phyloP scores from a whole-genome alignment of 768 basidiomycete genomes.

The Lactarius deliciosus region DNA sequence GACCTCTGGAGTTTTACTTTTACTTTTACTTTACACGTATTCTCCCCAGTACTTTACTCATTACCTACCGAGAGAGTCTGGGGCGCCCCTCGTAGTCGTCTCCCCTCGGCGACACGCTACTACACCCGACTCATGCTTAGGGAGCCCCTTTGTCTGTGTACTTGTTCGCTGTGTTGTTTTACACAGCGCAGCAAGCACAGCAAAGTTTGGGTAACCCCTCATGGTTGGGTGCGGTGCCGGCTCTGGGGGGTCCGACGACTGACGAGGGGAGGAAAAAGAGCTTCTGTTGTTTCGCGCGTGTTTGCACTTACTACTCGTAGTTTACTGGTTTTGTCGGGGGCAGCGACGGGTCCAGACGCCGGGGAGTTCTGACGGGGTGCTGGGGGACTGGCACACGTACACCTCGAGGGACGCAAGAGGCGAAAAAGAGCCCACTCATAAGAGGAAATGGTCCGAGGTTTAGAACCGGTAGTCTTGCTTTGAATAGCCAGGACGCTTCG shows the following conservation, averaged over 20 bases:
- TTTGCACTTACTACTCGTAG: not conserved
- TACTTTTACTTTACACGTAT: not conserved
- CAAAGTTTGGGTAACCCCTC: not conserved
- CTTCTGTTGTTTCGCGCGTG: not conserved
- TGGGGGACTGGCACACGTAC: constrained; percentile 24
- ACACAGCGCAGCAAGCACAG: not conserved
- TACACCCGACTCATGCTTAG: not conserved
- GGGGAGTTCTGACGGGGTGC: constrained; percentile 25
- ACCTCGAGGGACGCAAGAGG: constrained; percentile 22
- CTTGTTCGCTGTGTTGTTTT: not conserved
- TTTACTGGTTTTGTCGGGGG: not conserved
- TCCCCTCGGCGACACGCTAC: not conserved
- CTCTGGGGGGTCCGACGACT: not conserved
- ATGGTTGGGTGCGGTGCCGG: not conserved
- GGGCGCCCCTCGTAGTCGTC: not conserved
- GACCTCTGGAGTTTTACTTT: not conserved
- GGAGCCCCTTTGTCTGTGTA: not conserved
- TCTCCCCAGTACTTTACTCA: not conserved
- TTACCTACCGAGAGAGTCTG: not conserved
- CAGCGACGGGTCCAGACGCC: constrained; percentile 22
- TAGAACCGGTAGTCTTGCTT: constrained; percentile 25
- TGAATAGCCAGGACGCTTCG: constrained; percentile 18
- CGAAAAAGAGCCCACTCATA: constrained; percentile 8
- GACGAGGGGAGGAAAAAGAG: constrained; percentile 5
- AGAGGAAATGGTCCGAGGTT: constrained; percentile 19